A percentile compares a stretch with the other conserved stretches of the same genome.
phyloP scores from a whole-genome alignment of 2,329 filamentous ascomycete genomes.

The Ophiocordyceps camponoti-saundersi region DNA sequence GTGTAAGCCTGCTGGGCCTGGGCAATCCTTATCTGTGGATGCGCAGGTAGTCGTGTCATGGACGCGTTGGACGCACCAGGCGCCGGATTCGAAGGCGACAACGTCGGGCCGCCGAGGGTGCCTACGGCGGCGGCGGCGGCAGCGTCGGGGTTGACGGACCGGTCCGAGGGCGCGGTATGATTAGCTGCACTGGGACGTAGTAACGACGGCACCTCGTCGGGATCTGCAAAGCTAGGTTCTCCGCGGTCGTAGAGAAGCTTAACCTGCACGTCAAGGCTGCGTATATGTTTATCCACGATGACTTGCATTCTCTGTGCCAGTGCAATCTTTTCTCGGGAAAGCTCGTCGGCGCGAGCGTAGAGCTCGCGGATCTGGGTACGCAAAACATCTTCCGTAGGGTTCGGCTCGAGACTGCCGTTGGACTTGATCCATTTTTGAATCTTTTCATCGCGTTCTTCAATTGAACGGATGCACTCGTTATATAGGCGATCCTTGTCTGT shows the following conservation, averaged over 20 bases:
- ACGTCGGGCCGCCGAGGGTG: slow-evolving; percentile 5
- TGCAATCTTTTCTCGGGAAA: slow-evolving; percentile 60
- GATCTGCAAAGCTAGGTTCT: slow-evolving; percentile 44
- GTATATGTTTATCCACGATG: slow-evolving; percentile 44
- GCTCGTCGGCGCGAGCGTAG: slow-evolving; percentile 49
- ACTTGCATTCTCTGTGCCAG: slow-evolving; percentile 47
- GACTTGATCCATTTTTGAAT: slow-evolving; percentile 70
- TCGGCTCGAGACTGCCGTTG: slow-evolving; percentile 55
- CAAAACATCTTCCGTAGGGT: slow-evolving; percentile 59
- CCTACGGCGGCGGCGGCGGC: slow-evolving; percentile 9
- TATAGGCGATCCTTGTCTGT: slow-evolving; percentile 62
- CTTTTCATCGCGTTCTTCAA: slow-evolving; percentile 54
- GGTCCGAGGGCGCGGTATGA: slow-evolving; percentile 21
- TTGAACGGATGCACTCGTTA: slow-evolving; percentile 48
- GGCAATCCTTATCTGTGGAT: slow-evolving; percentile 28
- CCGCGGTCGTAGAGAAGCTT: slow-evolving; percentile 43
- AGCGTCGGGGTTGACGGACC: slow-evolving; percentile 25
- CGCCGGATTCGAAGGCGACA: slow-evolving; percentile 10
- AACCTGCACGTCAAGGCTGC: slow-evolving; percentile 44
- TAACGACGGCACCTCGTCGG: slow-evolving; percentile 45
- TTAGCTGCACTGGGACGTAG: slow-evolving; percentile 41
- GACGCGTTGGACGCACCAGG: slow-evolving; percentile 21
- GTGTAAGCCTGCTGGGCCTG: slow-evolving; percentile 24
- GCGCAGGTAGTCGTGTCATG: slow-evolving; percentile 24
- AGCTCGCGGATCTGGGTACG: slow-evolving; percentile 49